phyloP scores from a whole-genome alignment of 192 early-diverging fungal genomes.

The Entophlyctis luteolus region DNA sequence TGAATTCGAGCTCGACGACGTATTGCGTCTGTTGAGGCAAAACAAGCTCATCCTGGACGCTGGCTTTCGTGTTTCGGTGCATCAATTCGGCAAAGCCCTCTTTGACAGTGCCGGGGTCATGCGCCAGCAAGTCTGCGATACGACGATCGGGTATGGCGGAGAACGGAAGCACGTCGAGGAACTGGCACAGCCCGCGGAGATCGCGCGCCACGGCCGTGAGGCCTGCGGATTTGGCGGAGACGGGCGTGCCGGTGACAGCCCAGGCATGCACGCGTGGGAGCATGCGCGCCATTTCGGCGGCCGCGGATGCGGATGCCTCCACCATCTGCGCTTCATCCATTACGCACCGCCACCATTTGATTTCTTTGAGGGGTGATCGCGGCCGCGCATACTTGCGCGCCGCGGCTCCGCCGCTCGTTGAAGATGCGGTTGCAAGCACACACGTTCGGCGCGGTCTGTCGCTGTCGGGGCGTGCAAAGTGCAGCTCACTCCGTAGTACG shows the following conservation, averaged over 20 bases:
- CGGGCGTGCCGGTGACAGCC: slow-evolving; percentile 65
- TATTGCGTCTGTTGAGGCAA: slow-evolving; percentile 53
- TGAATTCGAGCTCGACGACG: slow-evolving; percentile 47
- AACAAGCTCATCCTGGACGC: slow-evolving; percentile 48
- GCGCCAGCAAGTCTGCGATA: too few relatives aligned
- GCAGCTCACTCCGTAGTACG: slow-evolving; percentile 50
- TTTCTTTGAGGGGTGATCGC: slow-evolving; percentile 40
- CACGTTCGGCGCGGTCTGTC: slow-evolving; percentile 28
- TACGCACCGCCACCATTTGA: slow-evolving; percentile 59
- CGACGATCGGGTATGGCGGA: background rate
- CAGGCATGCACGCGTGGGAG: slow-evolving; percentile 58
- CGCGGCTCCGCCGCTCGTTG: too few relatives aligned
- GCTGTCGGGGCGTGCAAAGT: slow-evolving; percentile 37
- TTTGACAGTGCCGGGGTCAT: background rate
- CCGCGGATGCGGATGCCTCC: slow-evolving; percentile 44
- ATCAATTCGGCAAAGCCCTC: slow-evolving; percentile 33
- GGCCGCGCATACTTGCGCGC: slow-evolving; percentile 37
- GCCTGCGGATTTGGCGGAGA: slow-evolving; percentile 25
- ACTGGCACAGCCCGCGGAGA: slow-evolving; percentile 50
- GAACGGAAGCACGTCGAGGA: slow-evolving; percentile 44
- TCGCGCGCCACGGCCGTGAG: slow-evolving; percentile 39
- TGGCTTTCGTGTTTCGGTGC: slow-evolving; percentile 55
- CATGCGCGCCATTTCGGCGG: slow-evolving; percentile 51
- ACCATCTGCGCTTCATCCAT: slow-evolving; percentile 72
- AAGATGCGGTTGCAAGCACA: too few relatives aligned